Evolutionary conservation across 805 yeast genomes (phyloP).

Genomic region (Candida ovalis): DNA sequence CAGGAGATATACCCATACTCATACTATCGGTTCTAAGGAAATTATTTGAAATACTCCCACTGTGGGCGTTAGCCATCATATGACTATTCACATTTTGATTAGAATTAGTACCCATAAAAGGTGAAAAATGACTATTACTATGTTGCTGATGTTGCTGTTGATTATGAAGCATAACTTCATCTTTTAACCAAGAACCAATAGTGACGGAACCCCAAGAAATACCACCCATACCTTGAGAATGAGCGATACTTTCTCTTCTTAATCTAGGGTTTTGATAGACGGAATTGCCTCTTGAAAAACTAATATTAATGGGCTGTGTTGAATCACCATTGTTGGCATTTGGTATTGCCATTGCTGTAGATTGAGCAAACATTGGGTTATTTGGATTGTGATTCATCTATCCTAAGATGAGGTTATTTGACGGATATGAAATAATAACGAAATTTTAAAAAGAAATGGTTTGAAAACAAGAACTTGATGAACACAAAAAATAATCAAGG

Average conservation of each 20-base stretch:
- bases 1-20: conserved; percentile 52
- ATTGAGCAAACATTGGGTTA: conserved; percentile 23
- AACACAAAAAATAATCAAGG: not conserved
- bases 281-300: conserved; percentile 33
- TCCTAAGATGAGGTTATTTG: not conserved
- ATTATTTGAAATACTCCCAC: conserved; percentile 16
- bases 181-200: conserved; percentile 93
- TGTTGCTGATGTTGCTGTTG: conserved; percentile 18
- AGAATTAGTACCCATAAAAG: conserved; percentile 18
- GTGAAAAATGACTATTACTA: conserved; percentile 16
- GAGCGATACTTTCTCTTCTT: conserved; percentile 89
- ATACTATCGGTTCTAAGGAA: conserved; percentile 28
- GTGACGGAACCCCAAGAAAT: conserved; percentile 96
- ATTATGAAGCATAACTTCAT: conserved; percentile 68
- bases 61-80: conserved; percentile 7
- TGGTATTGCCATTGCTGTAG: conserved; percentile 32
- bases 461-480: not conserved
- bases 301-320: conserved; percentile 37
- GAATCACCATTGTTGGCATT: conserved; percentile 20
- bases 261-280: conserved; percentile 47
- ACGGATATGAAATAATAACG: not conserved
- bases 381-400: conserved; percentile 3
- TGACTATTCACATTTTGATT: conserved; percentile 2
- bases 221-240: conserved; percentile 97
- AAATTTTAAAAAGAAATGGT: not conserved